Percentiles rank a stretch among this genome's conserved stretches.
Conservation (phyloP, 352 stramenopile species). For the Phytophthora syringae region DNA sequence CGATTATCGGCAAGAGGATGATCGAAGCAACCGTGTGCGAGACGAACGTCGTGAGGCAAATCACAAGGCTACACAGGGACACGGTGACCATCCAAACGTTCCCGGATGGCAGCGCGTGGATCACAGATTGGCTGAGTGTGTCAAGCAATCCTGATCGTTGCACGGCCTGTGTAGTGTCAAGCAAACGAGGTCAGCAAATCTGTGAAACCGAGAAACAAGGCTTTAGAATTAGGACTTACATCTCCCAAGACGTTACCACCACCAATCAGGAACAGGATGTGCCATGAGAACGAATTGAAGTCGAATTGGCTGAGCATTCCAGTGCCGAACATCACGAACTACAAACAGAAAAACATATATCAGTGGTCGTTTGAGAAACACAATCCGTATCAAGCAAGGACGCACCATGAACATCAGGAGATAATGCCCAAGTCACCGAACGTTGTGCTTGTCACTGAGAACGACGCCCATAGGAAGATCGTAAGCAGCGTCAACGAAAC, state of each 20-base stretch:
- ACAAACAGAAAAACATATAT: background rate
- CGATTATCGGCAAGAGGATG: slow-evolving; percentile 93
- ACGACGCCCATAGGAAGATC: slow-evolving; percentile 91
- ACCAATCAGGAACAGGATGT: slow-evolving; percentile 93
- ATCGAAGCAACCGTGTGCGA: slow-evolving; percentile 94
- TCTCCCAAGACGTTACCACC: slow-evolving; percentile 93
- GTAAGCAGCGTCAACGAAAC: slow-evolving; percentile 90
- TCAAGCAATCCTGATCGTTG: slow-evolving; percentile 84
- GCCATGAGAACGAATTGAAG: slow-evolving; percentile 95
- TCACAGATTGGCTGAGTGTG: slow-evolving; percentile 85
- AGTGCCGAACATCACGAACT: slow-evolving; percentile 90
- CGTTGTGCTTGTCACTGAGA: slow-evolving; percentile 84
- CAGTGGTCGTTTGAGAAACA: slow-evolving; percentile 3
- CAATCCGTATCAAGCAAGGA: background rate
- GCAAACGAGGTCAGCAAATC: background rate
- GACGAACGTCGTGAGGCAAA: slow-evolving; percentile 93
- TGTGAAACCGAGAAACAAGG: background rate
- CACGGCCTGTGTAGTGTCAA: slow-evolving; percentile 51
- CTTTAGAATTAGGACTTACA: slow-evolving; percentile 41
- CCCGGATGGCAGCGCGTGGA: slow-evolving; percentile 77
- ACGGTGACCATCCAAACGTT: slow-evolving; percentile 88
- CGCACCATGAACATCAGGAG: slow-evolving; percentile 91
- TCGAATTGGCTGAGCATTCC: slow-evolving; percentile 93
- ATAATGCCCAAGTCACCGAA: slow-evolving; percentile 93
- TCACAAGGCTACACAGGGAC: slow-evolving; percentile 86